phyloP scores from a whole-genome alignment of 768 basidiomycete genomes.

The Russula griseocarnosa region DNA sequence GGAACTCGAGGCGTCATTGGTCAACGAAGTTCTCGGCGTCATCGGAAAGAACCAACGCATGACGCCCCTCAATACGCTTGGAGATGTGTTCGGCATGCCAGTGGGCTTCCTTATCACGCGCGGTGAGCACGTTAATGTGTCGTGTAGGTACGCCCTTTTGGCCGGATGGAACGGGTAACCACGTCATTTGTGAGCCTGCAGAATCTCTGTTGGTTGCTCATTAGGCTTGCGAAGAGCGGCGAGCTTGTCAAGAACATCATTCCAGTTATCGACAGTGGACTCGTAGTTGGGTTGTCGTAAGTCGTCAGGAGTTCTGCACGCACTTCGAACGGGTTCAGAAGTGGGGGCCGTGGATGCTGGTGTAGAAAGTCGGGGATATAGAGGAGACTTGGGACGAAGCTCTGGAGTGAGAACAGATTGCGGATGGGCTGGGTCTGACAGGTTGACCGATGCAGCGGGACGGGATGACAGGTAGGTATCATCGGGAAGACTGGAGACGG shows the following conservation, averaged over 20 bases:
- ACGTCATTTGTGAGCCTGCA: slow-evolving; percentile 73
- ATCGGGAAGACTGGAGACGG: slow-evolving; percentile 29
- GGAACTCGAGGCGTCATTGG: slow-evolving; percentile 40
- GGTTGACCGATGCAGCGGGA: slow-evolving; percentile 5
- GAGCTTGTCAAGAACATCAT: slow-evolving; percentile 56
- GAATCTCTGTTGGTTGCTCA: slow-evolving; percentile 52
- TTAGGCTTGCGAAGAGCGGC: slow-evolving; percentile 44
- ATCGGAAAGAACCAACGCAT: slow-evolving; percentile 37
- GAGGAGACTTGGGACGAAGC: neutral
- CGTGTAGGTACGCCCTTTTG: slow-evolving; percentile 60
- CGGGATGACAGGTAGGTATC: slow-evolving; percentile 21
- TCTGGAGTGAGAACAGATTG: slow-evolving; percentile 30
- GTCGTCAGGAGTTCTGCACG: slow-evolving; percentile 34
- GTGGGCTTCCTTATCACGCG: slow-evolving; percentile 64
- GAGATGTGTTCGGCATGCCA: slow-evolving; percentile 34
- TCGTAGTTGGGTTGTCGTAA: slow-evolving; percentile 23
- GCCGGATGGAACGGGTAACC: slow-evolving; percentile 55
- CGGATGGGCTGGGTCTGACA: slow-evolving; percentile 32
- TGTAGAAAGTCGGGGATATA: slow-evolving; percentile 2
- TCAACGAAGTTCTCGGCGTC: slow-evolving; percentile 35
- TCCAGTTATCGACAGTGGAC: slow-evolving; percentile 54
- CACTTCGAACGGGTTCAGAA: slow-evolving; percentile 32
- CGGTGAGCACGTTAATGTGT: slow-evolving; percentile 55
- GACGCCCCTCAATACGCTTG: slow-evolving; percentile 41
- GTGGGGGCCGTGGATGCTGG: neutral